Percentiles rank a stretch among this genome's conserved stretches.
Conservation (phyloP, 2,329 filamentous ascomycete genomes). For the Cryphonectria carpinicola region DNA sequence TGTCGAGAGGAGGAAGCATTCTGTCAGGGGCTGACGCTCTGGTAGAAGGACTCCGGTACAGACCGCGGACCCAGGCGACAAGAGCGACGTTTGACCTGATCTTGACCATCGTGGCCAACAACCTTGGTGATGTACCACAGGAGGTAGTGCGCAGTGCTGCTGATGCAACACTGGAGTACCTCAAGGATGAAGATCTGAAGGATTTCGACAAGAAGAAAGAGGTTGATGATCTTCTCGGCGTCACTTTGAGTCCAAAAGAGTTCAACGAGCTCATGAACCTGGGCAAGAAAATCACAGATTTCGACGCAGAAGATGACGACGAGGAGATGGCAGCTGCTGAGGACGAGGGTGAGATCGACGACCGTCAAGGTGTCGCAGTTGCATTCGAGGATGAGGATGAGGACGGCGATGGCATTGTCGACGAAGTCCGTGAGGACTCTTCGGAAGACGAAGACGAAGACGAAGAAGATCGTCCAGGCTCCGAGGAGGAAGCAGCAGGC, state of each 20-base stretch:
- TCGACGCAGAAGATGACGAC: slow-evolving; percentile 94
- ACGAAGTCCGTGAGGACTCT: slow-evolving; percentile 86
- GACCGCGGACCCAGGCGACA: slow-evolving; percentile 88
- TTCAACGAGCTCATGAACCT: slow-evolving; percentile 97
- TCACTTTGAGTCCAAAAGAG: slow-evolving; percentile 79
- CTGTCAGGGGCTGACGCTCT: slow-evolving; percentile 82
- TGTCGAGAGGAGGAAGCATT: slow-evolving; percentile 73
- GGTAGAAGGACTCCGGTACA: slow-evolving; percentile 90
- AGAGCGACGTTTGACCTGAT: slow-evolving; percentile 94
- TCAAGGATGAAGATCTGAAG: slow-evolving; percentile 95
- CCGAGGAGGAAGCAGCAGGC: slow-evolving; percentile 55
- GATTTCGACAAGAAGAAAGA: slow-evolving; percentile 99
- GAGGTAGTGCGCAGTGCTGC: slow-evolving; percentile 92
- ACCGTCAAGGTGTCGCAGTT: slow-evolving; percentile 94
- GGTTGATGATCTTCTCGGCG: slow-evolving; percentile 90
- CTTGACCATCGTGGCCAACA: slow-evolving; percentile 83
- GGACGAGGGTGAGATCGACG: slow-evolving; percentile 80
- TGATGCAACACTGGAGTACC: slow-evolving; percentile 84
- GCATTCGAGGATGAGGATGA: slow-evolving; percentile 95
- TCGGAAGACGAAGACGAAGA: slow-evolving; percentile 76
- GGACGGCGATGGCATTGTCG: slow-evolving; percentile 73
- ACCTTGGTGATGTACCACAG: slow-evolving; percentile 89
- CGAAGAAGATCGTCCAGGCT: slow-evolving; percentile 60
- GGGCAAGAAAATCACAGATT: slow-evolving; percentile 98
- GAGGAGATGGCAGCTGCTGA: slow-evolving; percentile 77